Evolutionary conservation across 164 flowering plant genomes (phyloP).

Genomic region (Vitis riparia): DNA sequence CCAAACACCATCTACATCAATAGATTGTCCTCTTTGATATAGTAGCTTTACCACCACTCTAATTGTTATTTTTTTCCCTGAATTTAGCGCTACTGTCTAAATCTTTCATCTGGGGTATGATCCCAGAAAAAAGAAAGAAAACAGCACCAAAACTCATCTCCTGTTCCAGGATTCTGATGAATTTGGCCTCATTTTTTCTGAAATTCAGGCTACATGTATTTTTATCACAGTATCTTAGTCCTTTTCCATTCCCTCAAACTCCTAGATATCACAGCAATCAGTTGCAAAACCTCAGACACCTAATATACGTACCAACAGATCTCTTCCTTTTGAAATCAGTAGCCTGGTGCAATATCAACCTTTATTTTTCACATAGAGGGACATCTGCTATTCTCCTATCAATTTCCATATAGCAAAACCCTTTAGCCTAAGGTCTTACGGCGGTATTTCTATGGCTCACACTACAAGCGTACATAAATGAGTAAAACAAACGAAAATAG

Average conservation of each 20-base stretch:
- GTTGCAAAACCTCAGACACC: too few relatives aligned
- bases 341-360: background rate
- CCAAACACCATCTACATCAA: too few relatives aligned
- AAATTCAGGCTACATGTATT: background rate
- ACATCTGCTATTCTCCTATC: too few relatives aligned
- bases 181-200: background rate
- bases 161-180: background rate
- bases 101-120: background rate
- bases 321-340: background rate
- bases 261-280: too few relatives aligned
- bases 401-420: background rate
- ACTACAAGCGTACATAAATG: background rate
- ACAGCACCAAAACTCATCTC: background rate
- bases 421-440: background rate
- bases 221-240: background rate
- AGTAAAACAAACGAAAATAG: background rate
- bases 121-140: background rate
- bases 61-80: too few relatives aligned
- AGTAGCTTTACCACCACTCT: too few relatives aligned
- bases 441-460: background rate
- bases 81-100: background rate
- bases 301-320: background rate
- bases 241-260: background rate
- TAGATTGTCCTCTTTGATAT: too few relatives aligned
- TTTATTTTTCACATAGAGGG: background rate